phyloP scores from a whole-genome alignment of 2,329 filamentous ascomycete genomes.

The Aspergillus novofumigatus region DNA sequence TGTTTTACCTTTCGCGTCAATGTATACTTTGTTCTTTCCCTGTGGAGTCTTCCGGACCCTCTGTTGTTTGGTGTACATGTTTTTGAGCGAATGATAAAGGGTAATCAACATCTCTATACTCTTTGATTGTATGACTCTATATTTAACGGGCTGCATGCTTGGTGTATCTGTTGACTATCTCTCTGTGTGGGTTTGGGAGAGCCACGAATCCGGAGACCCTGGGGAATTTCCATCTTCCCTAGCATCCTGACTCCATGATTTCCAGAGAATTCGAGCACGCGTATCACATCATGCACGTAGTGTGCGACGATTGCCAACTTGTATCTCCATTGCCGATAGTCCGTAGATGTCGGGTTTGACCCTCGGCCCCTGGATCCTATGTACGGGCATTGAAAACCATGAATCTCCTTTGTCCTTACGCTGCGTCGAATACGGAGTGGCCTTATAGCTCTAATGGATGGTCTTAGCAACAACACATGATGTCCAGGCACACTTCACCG shows the following conservation, averaged over 20 bases:
- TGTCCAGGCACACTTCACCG: too few species aligned
- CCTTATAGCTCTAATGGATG: too few species aligned
- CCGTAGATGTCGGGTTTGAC: too few species aligned
- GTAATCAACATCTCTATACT: not conserved
- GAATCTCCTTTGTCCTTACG: too few species aligned
- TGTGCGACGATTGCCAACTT: too few species aligned
- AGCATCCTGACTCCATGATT: not conserved
- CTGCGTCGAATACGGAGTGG: too few species aligned
- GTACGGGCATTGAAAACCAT: too few species aligned
- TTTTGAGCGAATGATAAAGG: not conserved
- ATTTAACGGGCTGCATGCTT: not conserved
- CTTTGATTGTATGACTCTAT: not conserved
- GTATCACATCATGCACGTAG: not conserved
- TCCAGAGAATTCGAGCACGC: too few species aligned
- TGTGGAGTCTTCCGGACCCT: not conserved
- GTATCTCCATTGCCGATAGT: too few species aligned
- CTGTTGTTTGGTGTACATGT: constrained; percentile 1
- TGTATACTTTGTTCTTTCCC: constrained; percentile 10
- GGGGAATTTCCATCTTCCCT: not conserved
- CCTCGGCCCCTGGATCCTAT: too few species aligned
- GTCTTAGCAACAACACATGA: too few species aligned
- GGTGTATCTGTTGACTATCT: not conserved
- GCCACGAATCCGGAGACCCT: not conserved
- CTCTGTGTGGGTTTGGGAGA: not conserved
- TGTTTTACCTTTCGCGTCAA: constrained; percentile 3